Base-by-base conservation (phyloP, 140 eudicot genomes). In the Flaveria floridana region DNA sequence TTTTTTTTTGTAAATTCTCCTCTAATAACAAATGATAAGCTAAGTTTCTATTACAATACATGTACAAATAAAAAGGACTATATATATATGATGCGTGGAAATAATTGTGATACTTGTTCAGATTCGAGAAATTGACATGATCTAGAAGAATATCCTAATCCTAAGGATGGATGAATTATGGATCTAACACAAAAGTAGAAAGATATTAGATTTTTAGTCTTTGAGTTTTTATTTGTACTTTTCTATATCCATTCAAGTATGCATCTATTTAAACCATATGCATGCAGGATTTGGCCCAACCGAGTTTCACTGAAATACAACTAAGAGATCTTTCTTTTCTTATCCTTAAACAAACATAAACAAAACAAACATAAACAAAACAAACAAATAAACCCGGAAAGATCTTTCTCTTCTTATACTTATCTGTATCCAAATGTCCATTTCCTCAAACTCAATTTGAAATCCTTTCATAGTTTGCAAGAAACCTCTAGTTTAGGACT, bases 221-320 rank as follows among this genome's bases (percentile, higher is more conserved):
- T 59, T 9, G 25, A 58, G 26, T 62, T 61, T 74, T 61, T 44
- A 42, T 20, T 25, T 23, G 23, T 13, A 14, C 0, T 39, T 20
- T 41, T 44, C 59, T 73, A 73, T 73, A 39, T 73, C 57, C 58
- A 57, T 59, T 41, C 61, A 73, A 73, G 26, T 73, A 21, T 44
- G 70, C 21, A 73, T 73, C 6, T 8, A 42, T 58, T 44, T 41
- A 59, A 73, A 42, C 21, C 21, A 74, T 44, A 71, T 2, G 67
- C 39, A 5, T 71, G 66, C 55, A 16, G 34, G 39, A 56, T 53
- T 55, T 23, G 51, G 30, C 9, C 53, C 50, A 71, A 26, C 15
- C 37, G 9, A 71, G 65, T 30, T 71, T 68, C 4, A 20, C 6
- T 68, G 41, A 21, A 44, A 37, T 66, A 8, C 71, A 66, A 39